Conservation (phyloP, 257 asterid species). For the Solanum medicagineum region DNA sequence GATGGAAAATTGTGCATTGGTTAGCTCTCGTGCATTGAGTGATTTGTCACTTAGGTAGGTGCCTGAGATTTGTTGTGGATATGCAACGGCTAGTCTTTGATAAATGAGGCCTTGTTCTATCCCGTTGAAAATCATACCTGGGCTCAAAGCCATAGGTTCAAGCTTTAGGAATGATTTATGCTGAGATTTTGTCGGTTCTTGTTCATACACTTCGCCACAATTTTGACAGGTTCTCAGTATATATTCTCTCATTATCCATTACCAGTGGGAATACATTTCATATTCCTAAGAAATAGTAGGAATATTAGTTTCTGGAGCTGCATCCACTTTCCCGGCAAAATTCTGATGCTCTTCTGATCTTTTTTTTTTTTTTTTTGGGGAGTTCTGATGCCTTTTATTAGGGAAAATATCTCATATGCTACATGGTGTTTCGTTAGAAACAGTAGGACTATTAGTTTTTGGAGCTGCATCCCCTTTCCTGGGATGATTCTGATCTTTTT, state of each 20-base stretch:
- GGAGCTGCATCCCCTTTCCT: background rate
- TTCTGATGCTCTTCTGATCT: background rate
- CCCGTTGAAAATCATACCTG: background rate
- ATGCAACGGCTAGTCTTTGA: background rate
- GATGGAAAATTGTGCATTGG: background rate
- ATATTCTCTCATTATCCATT: constrained; percentile 1
- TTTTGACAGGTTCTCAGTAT: background rate
- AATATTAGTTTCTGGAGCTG: background rate
- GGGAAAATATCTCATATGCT: background rate
- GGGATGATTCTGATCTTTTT: background rate
- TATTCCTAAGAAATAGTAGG: background rate
- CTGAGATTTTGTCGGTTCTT: background rate
- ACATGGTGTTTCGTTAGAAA: background rate
- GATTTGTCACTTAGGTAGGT: background rate
- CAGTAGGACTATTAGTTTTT: background rate
- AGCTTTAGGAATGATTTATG: background rate
- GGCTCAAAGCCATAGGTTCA: background rate
- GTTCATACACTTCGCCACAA: background rate
- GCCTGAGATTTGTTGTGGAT: background rate
- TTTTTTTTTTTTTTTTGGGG: background rate
- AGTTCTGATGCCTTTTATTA: background rate
- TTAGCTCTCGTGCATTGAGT: background rate
- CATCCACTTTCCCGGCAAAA: background rate
- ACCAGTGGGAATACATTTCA: background rate
- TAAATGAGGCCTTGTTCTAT: background rate